These are phyloP conservation scores for Capronia epimyces DNA, from an alignment of 2,329 filamentous ascomycete genomes.

Conservation along the genomic window DNA sequence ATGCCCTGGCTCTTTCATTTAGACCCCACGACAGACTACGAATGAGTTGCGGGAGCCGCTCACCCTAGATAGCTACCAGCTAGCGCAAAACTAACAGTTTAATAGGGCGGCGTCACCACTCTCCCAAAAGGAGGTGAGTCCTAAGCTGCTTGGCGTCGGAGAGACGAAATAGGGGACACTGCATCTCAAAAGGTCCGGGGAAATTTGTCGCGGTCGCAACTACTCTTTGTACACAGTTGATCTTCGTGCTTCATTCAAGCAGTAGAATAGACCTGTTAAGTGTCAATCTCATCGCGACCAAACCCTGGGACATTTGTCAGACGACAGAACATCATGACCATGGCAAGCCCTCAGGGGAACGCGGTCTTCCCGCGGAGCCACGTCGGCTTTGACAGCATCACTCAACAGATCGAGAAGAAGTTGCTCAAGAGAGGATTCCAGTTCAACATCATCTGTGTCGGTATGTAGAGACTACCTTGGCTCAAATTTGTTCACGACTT, in stretches of 20 bases:
- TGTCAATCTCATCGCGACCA: neutral
- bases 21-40: too few relatives aligned
- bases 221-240: constrained; percentile 6
- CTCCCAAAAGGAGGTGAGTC: neutral
- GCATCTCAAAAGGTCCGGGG: constrained; percentile 18
- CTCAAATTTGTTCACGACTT: neutral
- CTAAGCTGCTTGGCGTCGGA: constrained; percentile 9
- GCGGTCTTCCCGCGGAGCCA: constrained; percentile 85
- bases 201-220: constrained; percentile 25
- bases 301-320: neutral
- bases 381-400: constrained; percentile 99
- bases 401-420: constrained; percentile 98
- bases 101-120: neutral
- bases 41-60: too few relatives aligned
- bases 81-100: too few relatives aligned
- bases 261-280: neutral
- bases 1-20: too few relatives aligned
- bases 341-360: constrained; percentile 37
- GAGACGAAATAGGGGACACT: constrained; percentile 18
- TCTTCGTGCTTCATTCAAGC: neutral
- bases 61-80: too few relatives aligned
- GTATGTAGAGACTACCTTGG: constrained; percentile 54
- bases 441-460: constrained; percentile 99
- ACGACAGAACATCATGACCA: constrained; percentile 23
- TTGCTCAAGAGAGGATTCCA: constrained; percentile 99